A percentile compares a stretch with the other conserved stretches of the same genome.
These are phyloP conservation scores for Colletotrichum paranaense DNA, from an alignment of 2,329 filamentous ascomycete genomes.

Conservation along the genomic window DNA sequence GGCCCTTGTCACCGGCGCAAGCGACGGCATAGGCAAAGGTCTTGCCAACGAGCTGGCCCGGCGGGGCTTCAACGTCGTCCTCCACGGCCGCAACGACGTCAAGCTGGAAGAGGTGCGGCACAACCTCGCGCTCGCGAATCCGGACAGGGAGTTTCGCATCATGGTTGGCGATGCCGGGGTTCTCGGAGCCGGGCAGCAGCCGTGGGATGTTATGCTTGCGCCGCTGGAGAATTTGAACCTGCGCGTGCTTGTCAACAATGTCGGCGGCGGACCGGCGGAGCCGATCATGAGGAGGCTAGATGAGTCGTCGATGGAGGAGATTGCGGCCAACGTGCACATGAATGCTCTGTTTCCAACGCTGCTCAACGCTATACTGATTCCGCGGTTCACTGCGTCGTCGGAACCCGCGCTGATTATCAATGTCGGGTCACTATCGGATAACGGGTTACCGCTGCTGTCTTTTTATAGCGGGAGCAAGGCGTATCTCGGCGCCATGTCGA, in stretches of 20 bases:
- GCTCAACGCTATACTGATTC: conserved; percentile 15
- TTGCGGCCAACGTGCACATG: conserved; percentile 19
- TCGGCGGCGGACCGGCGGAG: conserved; percentile 25
- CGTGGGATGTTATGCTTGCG: conserved; percentile 31
- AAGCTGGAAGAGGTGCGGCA: conserved; percentile 58
- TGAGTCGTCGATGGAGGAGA: conserved; percentile 9
- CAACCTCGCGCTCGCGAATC: conserved; percentile 52
- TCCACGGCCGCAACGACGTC: conserved; percentile 64
- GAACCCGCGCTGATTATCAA: conserved; percentile 32
- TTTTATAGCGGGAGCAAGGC: conserved; percentile 32
- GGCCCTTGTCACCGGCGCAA: conserved; percentile 64
- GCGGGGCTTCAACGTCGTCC: conserved; percentile 65
- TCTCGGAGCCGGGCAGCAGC: background rate
- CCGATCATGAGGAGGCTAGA: conserved; percentile 26
- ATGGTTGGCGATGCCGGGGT: conserved; percentile 57
- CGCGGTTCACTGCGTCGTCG: conserved; percentile 3
- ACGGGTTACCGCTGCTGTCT: conserved; percentile 22
- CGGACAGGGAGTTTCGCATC: conserved; percentile 49
- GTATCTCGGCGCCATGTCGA: conserved; percentile 24
- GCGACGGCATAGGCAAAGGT: conserved; percentile 64
- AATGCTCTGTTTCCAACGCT: conserved; percentile 33
- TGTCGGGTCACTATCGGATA: conserved; percentile 26
- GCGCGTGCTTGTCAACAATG: conserved; percentile 39
- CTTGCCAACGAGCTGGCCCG: conserved; percentile 62
- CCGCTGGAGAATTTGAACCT: conserved; percentile 35